Conservation (phyloP, 1,284 basidiomycete species). For the Cerioporus squamosus region DNA sequence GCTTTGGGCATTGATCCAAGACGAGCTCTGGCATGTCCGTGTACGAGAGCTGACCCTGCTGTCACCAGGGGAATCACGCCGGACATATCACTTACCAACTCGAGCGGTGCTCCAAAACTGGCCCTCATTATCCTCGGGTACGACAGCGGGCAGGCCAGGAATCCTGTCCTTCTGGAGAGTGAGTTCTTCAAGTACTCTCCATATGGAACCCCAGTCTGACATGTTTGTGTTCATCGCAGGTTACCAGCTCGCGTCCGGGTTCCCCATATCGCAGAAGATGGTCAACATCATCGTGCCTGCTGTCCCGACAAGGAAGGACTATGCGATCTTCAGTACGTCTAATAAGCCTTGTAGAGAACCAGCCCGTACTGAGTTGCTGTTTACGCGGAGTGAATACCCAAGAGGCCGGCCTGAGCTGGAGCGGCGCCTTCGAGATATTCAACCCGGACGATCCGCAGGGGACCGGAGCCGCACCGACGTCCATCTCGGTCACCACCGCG, state of each 20-base stretch:
- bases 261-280: background rate
- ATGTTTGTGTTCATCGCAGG: background rate
- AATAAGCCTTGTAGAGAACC: background rate
- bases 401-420: background rate
- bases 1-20: no score
- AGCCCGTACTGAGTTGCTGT: background rate
- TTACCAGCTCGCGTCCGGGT: background rate
- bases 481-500: background rate
- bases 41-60: background rate
- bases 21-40: no score
- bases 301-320: background rate
- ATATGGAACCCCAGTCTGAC: no score
- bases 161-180: background rate
- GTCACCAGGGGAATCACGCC: background rate
- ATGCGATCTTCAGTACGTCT: background rate
- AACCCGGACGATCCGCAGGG: conserved; percentile 1
- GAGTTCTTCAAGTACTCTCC: background rate
- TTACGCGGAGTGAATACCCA: background rate
- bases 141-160: background rate
- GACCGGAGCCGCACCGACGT: background rate
- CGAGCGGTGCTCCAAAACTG: background rate
- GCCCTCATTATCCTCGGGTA: background rate
- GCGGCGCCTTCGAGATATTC: background rate
- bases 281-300: conserved; percentile 1
- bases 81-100: background rate